A percentile compares a stretch with the other conserved stretches of the same genome.
Evolutionary conservation across 176 grass and related monocot genomes (phyloP).

Genomic region (Bolboschoenus planiculmis): DNA sequence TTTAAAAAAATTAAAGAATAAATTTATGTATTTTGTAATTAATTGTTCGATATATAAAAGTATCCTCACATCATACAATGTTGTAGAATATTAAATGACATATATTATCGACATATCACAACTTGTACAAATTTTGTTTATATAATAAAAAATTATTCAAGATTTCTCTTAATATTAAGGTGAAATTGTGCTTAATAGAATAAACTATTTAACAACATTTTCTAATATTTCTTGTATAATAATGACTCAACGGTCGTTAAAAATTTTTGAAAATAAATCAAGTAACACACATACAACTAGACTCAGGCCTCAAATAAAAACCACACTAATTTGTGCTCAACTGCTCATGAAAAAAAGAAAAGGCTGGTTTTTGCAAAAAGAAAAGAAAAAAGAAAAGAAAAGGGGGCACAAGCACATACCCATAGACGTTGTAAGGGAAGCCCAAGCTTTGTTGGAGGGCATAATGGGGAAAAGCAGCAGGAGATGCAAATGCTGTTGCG

Average conservation of each 20-base stretch:
- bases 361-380: neutral
- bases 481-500: slow-evolving; percentile 64
- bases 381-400: neutral
- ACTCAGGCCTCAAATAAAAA: slow-evolving; percentile 16
- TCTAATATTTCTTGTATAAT: neutral
- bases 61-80: neutral
- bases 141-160: neutral
- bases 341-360: too few relatives aligned
- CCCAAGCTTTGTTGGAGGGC: slow-evolving; percentile 64
- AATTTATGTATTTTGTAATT: neutral
- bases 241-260: too few relatives aligned
- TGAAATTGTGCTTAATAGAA: neutral
- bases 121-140: neutral
- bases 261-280: too few relatives aligned
- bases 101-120: neutral
- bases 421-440: slow-evolving; percentile 88
- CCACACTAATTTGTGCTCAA: neutral
- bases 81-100: neutral
- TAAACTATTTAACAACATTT: neutral
- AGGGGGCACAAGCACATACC: slow-evolving; percentile 29
- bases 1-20: neutral
- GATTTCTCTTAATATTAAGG: neutral
- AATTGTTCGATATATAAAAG: neutral
- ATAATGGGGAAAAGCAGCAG: slow-evolving; percentile 95
- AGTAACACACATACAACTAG: too few relatives aligned